Percentiles rank a stretch among this genome's conserved stretches.
These are phyloP conservation scores for Saturnispora ahearnii DNA, from an alignment of 805 yeast genomes.

Conservation along the genomic window DNA sequence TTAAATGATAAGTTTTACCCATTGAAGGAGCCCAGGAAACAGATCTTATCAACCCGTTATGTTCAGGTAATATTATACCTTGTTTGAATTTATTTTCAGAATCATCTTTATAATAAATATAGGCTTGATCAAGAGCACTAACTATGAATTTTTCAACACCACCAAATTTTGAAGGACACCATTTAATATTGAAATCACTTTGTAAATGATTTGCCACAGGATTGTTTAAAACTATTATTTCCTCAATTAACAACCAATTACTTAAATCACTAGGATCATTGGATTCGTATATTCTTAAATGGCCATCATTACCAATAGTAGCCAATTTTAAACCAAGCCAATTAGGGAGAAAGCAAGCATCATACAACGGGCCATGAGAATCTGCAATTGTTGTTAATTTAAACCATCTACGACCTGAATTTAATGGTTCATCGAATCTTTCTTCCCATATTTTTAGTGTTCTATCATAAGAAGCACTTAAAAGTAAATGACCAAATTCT, in stretches of 20 bases:
- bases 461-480: constrained; percentile 84
- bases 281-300: constrained; percentile 76
- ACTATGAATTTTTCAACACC: constrained; percentile 74
- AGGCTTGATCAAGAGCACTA: constrained; percentile 80
- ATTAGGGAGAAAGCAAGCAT: constrained; percentile 81
- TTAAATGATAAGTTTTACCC: constrained; percentile 79
- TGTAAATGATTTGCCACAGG: constrained; percentile 78
- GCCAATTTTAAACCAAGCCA: constrained; percentile 77
- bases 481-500: constrained; percentile 79
- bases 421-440: constrained; percentile 62
- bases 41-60: constrained; percentile 75
- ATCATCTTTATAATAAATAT: constrained; percentile 49
- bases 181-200: constrained; percentile 73
- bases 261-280: constrained; percentile 82
- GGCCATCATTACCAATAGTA: constrained; percentile 84
- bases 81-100: constrained; percentile 41
- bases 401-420: constrained; percentile 80
- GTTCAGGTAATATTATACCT: constrained; percentile 69
- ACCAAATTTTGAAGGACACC: constrained; percentile 79
- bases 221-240: constrained; percentile 52
- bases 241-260: constrained; percentile 72
- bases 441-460: constrained; percentile 91
- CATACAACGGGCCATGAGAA: constrained; percentile 80
- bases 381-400: constrained; percentile 72
- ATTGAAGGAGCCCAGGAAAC: constrained; percentile 96